Evolutionary conservation across 768 basidiomycete genomes (phyloP).

Genomic region (Lactarius tabidus): DNA sequence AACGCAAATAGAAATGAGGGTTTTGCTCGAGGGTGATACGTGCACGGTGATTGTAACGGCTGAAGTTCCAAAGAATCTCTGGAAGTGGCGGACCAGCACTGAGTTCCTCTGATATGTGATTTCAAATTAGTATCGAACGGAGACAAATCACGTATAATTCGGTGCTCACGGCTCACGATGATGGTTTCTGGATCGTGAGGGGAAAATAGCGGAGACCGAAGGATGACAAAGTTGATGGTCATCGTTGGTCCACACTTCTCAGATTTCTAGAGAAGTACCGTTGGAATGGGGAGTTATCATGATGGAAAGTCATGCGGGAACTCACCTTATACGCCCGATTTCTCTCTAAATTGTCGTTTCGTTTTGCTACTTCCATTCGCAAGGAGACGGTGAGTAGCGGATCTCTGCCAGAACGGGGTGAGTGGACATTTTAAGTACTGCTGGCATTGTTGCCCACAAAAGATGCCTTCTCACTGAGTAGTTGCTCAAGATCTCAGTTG

Average conservation of each 20-base stretch:
- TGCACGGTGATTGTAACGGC: background rate
- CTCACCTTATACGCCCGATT: background rate
- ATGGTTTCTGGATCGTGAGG: background rate
- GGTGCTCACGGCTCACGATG: background rate
- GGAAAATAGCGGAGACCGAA: background rate
- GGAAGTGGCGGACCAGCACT: background rate
- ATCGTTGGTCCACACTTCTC: background rate
- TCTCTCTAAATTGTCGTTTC: background rate
- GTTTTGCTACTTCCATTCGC: background rate
- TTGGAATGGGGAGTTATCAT: too few relatives aligned
- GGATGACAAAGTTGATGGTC: background rate
- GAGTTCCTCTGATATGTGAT: background rate
- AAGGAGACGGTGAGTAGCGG: background rate
- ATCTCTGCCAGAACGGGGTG: background rate
- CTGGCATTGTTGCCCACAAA: background rate
- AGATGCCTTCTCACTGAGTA: too few relatives aligned
- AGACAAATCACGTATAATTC: accelerated
- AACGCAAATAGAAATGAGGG: background rate
- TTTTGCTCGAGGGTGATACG: background rate
- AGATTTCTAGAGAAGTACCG: background rate
- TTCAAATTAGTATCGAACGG: background rate
- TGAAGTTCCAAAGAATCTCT: background rate
- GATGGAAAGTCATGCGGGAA: too few relatives aligned
- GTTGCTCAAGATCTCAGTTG: too few relatives aligned
- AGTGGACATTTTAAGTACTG: background rate